Base-by-base conservation (phyloP, 345 rosid genomes). In the Pistacia vera region DNA sequence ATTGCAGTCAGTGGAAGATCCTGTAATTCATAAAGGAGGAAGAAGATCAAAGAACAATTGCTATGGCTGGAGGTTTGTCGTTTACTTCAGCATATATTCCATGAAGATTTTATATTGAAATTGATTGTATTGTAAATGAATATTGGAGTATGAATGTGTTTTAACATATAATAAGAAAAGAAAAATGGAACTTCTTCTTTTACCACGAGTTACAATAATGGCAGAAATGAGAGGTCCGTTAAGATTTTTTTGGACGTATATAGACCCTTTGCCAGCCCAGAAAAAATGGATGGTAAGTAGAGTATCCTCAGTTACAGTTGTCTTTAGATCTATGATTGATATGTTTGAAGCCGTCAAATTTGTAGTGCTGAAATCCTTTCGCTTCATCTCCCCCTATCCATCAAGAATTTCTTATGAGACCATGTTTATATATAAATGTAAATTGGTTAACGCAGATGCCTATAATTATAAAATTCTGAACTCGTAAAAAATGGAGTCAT, bases 181-280 rank as follows among this genome's bases (percentile, higher is more conserved):
- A 1, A 16, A 17, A 18, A 5, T 49, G 48, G 5, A 35, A 12
- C 61, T 11, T 2, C 49, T 25, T 25, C 25, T 25, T 2, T 3
- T 77, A 71, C 76, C 12, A 3, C 36, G 67, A 10, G 54, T 35
- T 55, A 79, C 77, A 3, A 70, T 60, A 38, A 79, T 79, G 4
- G 81, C 74, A 52, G 81, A 73, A 22, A 79, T 20, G 44, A 79
- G 82, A 22, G 78, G 82, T 54, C 82, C 82, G 20, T 74, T 30
- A 3, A 28, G n/a, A 68, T 10, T 0, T 8, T 74, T 8, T 46
- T 14, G 7, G 8, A 1, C 14, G 36, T 0, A 17, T 2, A 33
- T 0, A 9, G 81, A 61, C 5, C 81, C 81, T 54, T 74, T 79
- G 17, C 81, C 81, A 16, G 68, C 67, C 81, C 81, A 78, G 54